These are phyloP conservation scores for Arthroderma sp. DNA, from an alignment of 2,329 filamentous ascomycete species.

Conservation along the genomic window DNA sequence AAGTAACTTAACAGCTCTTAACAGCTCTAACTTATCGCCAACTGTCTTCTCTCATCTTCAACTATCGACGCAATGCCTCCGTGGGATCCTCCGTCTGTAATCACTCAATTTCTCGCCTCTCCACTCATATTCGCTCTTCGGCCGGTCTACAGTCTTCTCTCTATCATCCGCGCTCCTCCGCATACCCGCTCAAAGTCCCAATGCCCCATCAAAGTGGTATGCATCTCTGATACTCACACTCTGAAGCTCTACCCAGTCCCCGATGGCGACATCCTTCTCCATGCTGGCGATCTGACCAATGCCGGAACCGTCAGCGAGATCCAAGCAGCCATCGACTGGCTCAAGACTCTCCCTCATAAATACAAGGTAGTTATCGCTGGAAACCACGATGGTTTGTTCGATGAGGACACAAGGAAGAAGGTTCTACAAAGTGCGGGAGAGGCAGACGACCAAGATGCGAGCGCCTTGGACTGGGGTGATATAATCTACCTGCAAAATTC, in stretches of 20 bases:
- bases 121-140: slow-evolving; percentile 53
- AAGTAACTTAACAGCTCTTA: too few relatives aligned
- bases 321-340: slow-evolving; percentile 74
- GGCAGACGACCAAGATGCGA: slow-evolving; percentile 27
- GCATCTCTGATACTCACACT: slow-evolving; percentile 80
- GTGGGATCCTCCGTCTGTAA: slow-evolving; percentile 37
- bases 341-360: slow-evolving; percentile 56
- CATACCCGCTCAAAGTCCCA: slow-evolving; percentile 42
- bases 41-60: too few relatives aligned
- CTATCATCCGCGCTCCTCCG: slow-evolving; percentile 54
- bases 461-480: slow-evolving; percentile 49
- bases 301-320: slow-evolving; percentile 59
- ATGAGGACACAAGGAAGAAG: slow-evolving; percentile 46
- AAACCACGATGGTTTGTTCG: slow-evolving; percentile 83
- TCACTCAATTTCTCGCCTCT: slow-evolving; percentile 54
- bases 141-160: slow-evolving; percentile 50
- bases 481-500: slow-evolving; percentile 66
- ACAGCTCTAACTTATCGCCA: too few relatives aligned
- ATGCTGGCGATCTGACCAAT: slow-evolving; percentile 75
- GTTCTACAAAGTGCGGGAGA: slow-evolving; percentile 13
- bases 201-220: slow-evolving; percentile 60
- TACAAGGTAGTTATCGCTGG: slow-evolving; percentile 75
- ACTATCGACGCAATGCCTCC: slow-evolving; percentile 21
- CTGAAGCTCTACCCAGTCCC: slow-evolving; percentile 35
- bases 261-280: slow-evolving; percentile 70